phyloP scores from a whole-genome alignment of 129 eudicot species.

The Chrysanthemum makinoi region DNA sequence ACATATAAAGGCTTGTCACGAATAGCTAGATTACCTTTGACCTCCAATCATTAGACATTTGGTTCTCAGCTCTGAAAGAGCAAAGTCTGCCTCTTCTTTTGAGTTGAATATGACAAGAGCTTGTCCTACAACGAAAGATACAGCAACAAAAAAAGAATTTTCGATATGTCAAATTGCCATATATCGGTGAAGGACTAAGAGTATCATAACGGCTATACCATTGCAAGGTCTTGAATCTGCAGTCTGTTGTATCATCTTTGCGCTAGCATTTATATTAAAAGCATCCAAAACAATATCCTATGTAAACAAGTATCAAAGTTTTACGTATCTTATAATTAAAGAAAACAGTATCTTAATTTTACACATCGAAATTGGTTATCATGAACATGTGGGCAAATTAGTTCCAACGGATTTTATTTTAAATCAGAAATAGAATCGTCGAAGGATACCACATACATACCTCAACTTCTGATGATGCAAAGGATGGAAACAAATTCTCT shows the following conservation, averaged over 20 bases:
- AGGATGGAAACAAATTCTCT: conserved; percentile 55
- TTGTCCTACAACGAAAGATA: conserved; percentile 34
- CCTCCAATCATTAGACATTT: conserved; percentile 44
- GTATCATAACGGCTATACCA: conserved; percentile 34
- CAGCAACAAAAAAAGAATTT: neutral
- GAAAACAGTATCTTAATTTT: too few relatives aligned
- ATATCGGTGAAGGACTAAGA: conserved; percentile 10
- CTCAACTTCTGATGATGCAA: conserved; percentile 62
- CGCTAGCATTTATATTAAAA: conserved; percentile 33
- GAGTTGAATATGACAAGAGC: conserved; percentile 56
- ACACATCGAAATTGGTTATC: too few relatives aligned
- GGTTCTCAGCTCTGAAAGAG: conserved; percentile 38
- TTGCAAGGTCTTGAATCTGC: conserved; percentile 33
- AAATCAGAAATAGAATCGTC: too few relatives aligned
- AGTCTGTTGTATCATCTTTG: conserved; percentile 42
- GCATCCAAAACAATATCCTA: conserved; percentile 46
- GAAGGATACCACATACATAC: conserved; percentile 25
- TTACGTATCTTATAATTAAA: conserved; percentile 1
- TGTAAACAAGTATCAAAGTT: neutral
- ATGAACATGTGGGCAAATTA: too few relatives aligned
- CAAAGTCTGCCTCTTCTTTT: conserved; percentile 51
- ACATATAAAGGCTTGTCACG: neutral
- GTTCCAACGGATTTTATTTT: too few relatives aligned
- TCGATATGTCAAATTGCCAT: neutral
- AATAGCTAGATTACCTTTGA: conserved; percentile 39